A percentile compares a stretch with the other conserved stretches of the same genome.
These are phyloP conservation scores for Arthromyces matolae DNA, from an alignment of 768 basidiomycete genomes.

Conservation along the genomic window DNA sequence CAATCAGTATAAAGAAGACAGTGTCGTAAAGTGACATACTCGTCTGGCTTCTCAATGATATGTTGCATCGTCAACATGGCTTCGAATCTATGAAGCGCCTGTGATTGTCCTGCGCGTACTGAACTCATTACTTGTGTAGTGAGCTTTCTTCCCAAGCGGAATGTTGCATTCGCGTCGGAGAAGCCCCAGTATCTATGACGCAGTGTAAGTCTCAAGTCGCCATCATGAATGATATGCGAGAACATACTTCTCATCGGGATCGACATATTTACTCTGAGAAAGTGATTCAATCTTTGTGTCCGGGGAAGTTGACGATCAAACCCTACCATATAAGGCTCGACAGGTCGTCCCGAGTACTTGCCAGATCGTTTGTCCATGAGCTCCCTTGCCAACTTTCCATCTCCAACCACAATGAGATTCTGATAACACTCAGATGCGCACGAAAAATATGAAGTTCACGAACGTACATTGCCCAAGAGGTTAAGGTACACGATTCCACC, in stretches of 20 bases:
- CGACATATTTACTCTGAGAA: slow-evolving; percentile 5
- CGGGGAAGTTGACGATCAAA: background rate
- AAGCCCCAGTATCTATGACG: slow-evolving; percentile 3
- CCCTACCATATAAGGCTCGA: slow-evolving; percentile 6
- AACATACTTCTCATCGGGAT: slow-evolving; percentile 5
- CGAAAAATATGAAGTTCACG: background rate
- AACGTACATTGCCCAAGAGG: slow-evolving; percentile 5
- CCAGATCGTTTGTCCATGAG: slow-evolving; percentile 7
- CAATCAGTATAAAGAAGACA: no score
- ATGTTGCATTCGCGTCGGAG: slow-evolving; percentile 4
- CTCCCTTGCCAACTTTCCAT: slow-evolving; percentile 4
- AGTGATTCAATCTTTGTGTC: background rate
- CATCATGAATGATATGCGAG: no score
- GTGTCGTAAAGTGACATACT: background rate
- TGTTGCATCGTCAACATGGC: slow-evolving; percentile 7
- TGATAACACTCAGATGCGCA: background rate
- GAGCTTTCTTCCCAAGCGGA: slow-evolving; percentile 7
- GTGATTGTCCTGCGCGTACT: slow-evolving; percentile 2
- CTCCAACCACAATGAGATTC: slow-evolving; percentile 3
- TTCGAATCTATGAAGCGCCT: slow-evolving; percentile 7
- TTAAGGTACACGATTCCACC: slow-evolving; percentile 3
- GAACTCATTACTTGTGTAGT: slow-evolving; percentile 6
- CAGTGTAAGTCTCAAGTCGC: no score
- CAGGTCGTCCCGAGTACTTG: slow-evolving; percentile 7
- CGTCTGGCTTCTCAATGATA: slow-evolving; percentile 3